A percentile compares a stretch with the other conserved stretches of the same genome.
Evolutionary conservation across 2,329 filamentous ascomycete species (phyloP).

Genomic region (Epichloe gansuensis): DNA sequence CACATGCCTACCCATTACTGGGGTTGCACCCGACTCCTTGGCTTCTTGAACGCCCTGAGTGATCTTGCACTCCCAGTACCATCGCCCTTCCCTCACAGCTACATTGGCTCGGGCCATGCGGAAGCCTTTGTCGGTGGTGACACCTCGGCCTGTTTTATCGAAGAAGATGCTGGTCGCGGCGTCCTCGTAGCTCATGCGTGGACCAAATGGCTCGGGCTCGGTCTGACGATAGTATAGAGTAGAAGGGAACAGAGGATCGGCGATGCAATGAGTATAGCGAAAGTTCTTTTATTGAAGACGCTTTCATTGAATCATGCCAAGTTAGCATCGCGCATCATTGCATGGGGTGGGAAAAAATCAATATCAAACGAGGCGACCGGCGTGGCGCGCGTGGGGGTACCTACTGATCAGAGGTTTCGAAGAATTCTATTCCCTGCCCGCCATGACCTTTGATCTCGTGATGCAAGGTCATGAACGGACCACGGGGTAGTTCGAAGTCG

Average conservation of each 20-base stretch:
- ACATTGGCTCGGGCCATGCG: conserved; percentile 85
- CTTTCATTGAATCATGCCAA: conserved; percentile 23
- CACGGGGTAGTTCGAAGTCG: conserved; percentile 49
- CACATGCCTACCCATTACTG: conserved; percentile 48
- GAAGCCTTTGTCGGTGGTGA: conserved; percentile 89
- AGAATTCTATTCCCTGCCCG: conserved; percentile 43
- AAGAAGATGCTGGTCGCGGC: conserved; percentile 77
- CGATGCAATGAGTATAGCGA: conserved; percentile 82
- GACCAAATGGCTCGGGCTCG: conserved; percentile 70
- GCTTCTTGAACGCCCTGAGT: conserved; percentile 53
- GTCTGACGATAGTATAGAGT: conserved; percentile 83
- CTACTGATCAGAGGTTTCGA: conserved; percentile 54
- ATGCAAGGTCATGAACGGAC: conserved; percentile 44
- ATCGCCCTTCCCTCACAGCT: conserved; percentile 74
- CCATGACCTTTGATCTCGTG: conserved; percentile 39
- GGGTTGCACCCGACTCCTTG: conserved; percentile 29
- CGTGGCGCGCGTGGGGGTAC: conserved; percentile 12
- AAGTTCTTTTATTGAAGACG: conserved; percentile 61
- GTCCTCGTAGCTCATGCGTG: conserved; percentile 88
- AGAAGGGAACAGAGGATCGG: conserved; percentile 75
- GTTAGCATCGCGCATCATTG: conserved; percentile 4
- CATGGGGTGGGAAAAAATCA: background rate
- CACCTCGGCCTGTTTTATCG: conserved; percentile 58
- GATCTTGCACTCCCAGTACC: conserved; percentile 91
- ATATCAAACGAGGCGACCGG: background rate